Evolutionary conservation across 768 basidiomycete genomes (phyloP), one percentile per base, ranked within the genome.

Genomic region (Phanerodontia chrysosporium): DNA sequence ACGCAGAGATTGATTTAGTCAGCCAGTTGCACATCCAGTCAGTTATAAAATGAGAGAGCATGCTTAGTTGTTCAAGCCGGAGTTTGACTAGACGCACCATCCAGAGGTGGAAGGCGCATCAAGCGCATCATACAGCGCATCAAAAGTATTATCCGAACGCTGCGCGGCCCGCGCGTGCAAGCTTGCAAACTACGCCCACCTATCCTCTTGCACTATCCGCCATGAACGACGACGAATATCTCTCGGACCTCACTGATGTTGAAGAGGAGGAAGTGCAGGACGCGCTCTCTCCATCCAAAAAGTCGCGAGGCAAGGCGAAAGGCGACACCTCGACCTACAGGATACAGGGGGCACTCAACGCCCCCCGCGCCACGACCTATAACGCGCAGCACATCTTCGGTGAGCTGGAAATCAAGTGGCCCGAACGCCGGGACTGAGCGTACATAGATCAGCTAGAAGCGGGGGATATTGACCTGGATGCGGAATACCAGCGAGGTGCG

Each of bases 401-500:
- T 73, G 49, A 39, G 72, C 42, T 46, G 16, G 9, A 13, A 14
- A 14, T 24, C 4, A 22, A 13, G 14, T 52, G 18, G 5, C 3
- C 12, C 2, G 10, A 35, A 24, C 29, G 13, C 24, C 48, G 5
- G 39, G 30, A 39, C 45, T 53, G 27, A 58, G 3, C 9, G 39
- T 22, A 18, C 32, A 13, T 64, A 89, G 89, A 89, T 55, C 86
- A 90, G 69, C 81, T 90, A 32, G 70, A 78, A 51, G 75, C 71
- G n/a, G 74, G 74, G 1, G 86, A 89, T 55, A 87, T 92, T 52
- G 76, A 88, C 65, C 71, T 90, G 8, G 83, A 90, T 45, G 86
- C 89, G 0, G 90, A 90, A 39, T 92, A 92, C 66, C 90, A 92
- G 66, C 81, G 89, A 67, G 89, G 86, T 85, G 55, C 16, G 70